Conservation (phyloP, 2,329 filamentous ascomycete species). For the Coniochaeta pulveracea region DNA sequence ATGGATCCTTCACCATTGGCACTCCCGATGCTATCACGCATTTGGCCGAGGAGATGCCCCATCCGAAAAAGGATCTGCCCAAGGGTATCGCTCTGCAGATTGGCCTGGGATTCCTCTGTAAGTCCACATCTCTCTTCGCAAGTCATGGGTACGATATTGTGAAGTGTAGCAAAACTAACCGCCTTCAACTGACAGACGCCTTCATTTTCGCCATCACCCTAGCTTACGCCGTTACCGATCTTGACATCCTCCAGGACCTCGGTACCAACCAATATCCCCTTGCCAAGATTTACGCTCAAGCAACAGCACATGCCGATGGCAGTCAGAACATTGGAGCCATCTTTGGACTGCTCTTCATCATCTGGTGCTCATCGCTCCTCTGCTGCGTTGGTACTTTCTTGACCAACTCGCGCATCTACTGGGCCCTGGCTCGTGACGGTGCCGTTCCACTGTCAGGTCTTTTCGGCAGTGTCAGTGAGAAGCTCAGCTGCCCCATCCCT, state of each 20-base stretch:
- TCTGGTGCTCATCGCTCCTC: slow-evolving; percentile 37
- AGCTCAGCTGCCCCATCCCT: slow-evolving; percentile 45
- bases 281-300: slow-evolving; percentile 50
- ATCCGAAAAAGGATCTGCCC: slow-evolving; percentile 34
- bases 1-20: slow-evolving; percentile 55
- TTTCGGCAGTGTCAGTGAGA: slow-evolving; percentile 40
- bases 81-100: slow-evolving; percentile 38
- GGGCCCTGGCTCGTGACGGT: slow-evolving; percentile 46
- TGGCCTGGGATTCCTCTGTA: slow-evolving; percentile 28
- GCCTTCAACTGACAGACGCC: slow-evolving; percentile 27
- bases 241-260: slow-evolving; percentile 34
- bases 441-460: slow-evolving; percentile 44
- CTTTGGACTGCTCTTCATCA: slow-evolving; percentile 45
- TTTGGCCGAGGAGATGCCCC: slow-evolving; percentile 47
- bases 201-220: slow-evolving; percentile 38
- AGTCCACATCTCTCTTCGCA: slow-evolving; percentile 18
- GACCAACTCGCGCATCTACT: slow-evolving; percentile 33
- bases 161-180: slow-evolving; percentile 2
- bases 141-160: no score
- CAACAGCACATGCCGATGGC: slow-evolving; percentile 31
- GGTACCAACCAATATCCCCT: slow-evolving; percentile 46
- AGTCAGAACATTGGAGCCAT: slow-evolving; percentile 37
- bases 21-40: slow-evolving; percentile 54
- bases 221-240: slow-evolving; percentile 44
- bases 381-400: slow-evolving; percentile 39